These are phyloP conservation scores for Cryphonectria carpinicola DNA, from an alignment of 2,329 filamentous ascomycete species.

Conservation along the genomic window DNA sequence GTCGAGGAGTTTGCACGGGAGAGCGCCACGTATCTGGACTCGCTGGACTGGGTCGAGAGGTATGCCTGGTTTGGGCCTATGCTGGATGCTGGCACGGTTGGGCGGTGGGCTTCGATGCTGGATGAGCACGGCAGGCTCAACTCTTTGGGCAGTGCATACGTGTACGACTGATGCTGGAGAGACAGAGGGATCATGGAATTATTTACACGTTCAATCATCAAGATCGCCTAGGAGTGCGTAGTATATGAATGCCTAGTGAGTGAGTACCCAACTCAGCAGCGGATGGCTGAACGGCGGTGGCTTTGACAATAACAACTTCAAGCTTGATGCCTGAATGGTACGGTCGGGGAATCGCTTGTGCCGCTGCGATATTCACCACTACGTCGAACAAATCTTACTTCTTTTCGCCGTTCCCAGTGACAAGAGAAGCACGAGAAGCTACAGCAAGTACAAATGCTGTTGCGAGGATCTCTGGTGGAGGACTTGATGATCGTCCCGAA, in stretches of 20 bases:
- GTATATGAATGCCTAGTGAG: not conserved
- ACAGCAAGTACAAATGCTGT: not conserved
- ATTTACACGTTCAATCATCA: not conserved
- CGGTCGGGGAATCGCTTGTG: not conserved
- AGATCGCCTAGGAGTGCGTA: not conserved
- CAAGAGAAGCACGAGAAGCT: not conserved
- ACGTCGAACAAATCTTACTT: not conserved
- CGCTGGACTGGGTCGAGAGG: constrained; percentile 33
- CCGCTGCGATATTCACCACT: not conserved
- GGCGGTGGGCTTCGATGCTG: constrained; percentile 32
- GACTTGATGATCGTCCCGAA: not conserved
- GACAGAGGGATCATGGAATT: not conserved
- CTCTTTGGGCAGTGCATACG: constrained; percentile 30
- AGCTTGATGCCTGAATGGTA: not conserved
- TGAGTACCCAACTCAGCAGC: not conserved
- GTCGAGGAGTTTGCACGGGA: constrained; percentile 32
- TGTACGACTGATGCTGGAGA: constrained; percentile 25
- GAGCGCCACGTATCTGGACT: constrained; percentile 32
- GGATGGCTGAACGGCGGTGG: not conserved
- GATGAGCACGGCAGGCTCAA: constrained; percentile 30
- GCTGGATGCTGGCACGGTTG: constrained; percentile 32
- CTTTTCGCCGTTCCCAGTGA: not conserved
- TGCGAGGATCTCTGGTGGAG: not conserved
- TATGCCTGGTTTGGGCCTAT: constrained; percentile 35
- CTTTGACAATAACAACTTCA: not conserved